phyloP scores from a whole-genome alignment of 2,329 filamentous ascomycete species.

The Akanthomyces muscarius region DNA sequence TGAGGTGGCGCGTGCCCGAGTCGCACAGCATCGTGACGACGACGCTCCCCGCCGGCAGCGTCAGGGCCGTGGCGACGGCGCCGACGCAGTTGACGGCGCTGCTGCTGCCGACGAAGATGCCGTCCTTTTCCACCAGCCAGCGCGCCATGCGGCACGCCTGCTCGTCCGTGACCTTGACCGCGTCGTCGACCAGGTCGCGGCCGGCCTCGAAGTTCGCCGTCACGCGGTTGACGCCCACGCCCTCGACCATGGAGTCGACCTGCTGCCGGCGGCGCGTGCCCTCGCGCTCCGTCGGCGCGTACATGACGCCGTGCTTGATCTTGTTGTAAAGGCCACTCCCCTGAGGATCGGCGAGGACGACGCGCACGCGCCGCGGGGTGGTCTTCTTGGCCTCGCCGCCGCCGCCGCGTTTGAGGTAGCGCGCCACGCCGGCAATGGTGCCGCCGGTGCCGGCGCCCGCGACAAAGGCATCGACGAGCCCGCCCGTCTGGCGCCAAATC shows the following conservation, averaged over 20 bases:
- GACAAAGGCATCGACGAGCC: slow-evolving; percentile 78
- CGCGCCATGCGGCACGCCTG: slow-evolving; percentile 93
- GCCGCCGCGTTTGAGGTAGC: slow-evolving; percentile 66
- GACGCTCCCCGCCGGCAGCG: slow-evolving; percentile 56
- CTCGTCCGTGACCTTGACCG: slow-evolving; percentile 79
- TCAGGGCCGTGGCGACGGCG: slow-evolving; percentile 64
- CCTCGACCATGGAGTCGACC: slow-evolving; percentile 94
- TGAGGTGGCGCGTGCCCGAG: slow-evolving; percentile 74
- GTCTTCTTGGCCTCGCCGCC: slow-evolving; percentile 43
- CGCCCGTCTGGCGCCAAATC: slow-evolving; percentile 74
- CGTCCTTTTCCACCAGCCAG: slow-evolving; percentile 93
- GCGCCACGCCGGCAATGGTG: slow-evolving; percentile 82
- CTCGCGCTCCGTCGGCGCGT: slow-evolving; percentile 81
- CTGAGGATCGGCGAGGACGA: slow-evolving; percentile 90
- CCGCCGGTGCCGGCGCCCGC: slow-evolving; percentile 93
- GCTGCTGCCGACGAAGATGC: slow-evolving; percentile 89
- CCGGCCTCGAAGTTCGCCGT: slow-evolving; percentile 91
- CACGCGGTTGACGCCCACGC: slow-evolving; percentile 91
- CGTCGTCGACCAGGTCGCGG: slow-evolving; percentile 81
- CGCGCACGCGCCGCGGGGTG: slow-evolving; percentile 41
- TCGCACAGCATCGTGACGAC: slow-evolving; percentile 86
- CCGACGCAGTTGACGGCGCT: slow-evolving; percentile 95
- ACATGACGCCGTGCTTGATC: slow-evolving; percentile 93
- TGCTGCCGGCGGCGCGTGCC: slow-evolving; percentile 85
- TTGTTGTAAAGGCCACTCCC: slow-evolving; percentile 92